Evolutionary conservation across 1,284 basidiomycete species (phyloP), one percentile per base, ranked within the genome.

Genomic region (Sparassis latifolia): DNA sequence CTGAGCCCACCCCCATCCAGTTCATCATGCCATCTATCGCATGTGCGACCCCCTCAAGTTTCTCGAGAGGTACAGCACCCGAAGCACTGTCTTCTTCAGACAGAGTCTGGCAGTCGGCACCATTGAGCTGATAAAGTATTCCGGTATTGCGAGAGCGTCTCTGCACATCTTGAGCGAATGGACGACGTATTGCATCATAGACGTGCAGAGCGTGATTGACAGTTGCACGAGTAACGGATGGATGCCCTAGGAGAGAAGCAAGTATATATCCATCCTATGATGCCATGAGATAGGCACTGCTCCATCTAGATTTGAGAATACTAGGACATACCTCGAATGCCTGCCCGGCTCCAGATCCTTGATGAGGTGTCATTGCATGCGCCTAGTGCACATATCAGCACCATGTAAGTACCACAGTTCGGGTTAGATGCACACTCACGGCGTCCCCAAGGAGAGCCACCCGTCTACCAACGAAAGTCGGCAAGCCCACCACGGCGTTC

Each of bases 321-420:
- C 38, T 9, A 28, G 27, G 27, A 28, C 49, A 30, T 37, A 68
- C 68, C 60, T 72, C 71, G 42, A 72, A 66, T 0, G 68, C 70
- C 56, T 73, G 72, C 0, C 71, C 69, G 5, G 65, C 71, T 7
- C 71, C 70, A 20, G 71, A 67, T 1, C 66, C 69, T 55, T 69
- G 68, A 52, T 68, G 64, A 0, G 70, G 70, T 3, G 66, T 65
- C 69, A 73, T 73, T 1, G 69, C 71, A 55, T 73, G 72, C 1
- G 72, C 71, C 71, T 72, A 41, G 7, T 38, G 20, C 20, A 9
- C 45, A 20, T 48, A 20, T 20, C 6, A 30, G 28, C 33, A 32
- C 33, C 4, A 29, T 9, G 7, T n/a, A n/a, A n/a, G n/a, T n/a
- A 38, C 9, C 7, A 7, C 35, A n/a, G 35, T 20, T 20, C 20